These are phyloP conservation scores for Globisporangium megalacanthum DNA, from an alignment of 352 stramenopile genomes.

Conservation along the genomic window DNA sequence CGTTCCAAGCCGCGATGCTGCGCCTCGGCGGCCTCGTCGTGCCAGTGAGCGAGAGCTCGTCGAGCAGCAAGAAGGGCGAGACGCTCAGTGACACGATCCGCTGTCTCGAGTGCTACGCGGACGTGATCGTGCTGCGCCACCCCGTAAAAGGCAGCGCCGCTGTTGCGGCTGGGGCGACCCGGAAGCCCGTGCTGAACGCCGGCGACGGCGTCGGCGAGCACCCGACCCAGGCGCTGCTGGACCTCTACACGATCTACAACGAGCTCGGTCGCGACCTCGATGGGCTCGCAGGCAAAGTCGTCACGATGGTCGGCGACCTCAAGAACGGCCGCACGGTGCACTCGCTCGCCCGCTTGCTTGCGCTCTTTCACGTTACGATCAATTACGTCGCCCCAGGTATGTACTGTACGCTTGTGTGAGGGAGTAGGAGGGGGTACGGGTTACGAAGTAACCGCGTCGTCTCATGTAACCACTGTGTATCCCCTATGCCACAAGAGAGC, in stretches of 20 bases:
- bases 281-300: conserved; percentile 76
- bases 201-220: conserved; percentile 97
- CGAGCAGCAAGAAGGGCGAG: conserved; percentile 97
- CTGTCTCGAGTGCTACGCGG: conserved; percentile 95
- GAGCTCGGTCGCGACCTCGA: conserved; percentile 65
- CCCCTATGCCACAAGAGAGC: conserved; percentile 27
- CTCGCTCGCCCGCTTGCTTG: conserved; percentile 94
- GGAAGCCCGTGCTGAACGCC: conserved; percentile 94
- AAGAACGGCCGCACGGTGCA: conserved; percentile 99
- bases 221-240: conserved; percentile 98
- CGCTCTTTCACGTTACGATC: conserved; percentile 87
- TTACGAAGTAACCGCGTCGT: not conserved
- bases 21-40: conserved; percentile 95
- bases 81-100: conserved; percentile 96
- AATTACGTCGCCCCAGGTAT: conserved; percentile 89
- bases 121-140: conserved; percentile 95
- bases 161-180: conserved; percentile 65
- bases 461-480: not conserved
- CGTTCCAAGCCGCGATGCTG: conserved; percentile 97
- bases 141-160: conserved; percentile 85
- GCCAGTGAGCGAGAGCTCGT: conserved; percentile 91
- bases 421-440: too few relatives aligned
- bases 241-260: conserved; percentile 96
- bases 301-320: conserved; percentile 98
- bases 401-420: not conserved